Percentiles rank a stretch among this genome's conserved stretches.
phyloP scores from a whole-genome alignment of 2,329 filamentous ascomycete genomes.

The Chaetomiaceae sp. region DNA sequence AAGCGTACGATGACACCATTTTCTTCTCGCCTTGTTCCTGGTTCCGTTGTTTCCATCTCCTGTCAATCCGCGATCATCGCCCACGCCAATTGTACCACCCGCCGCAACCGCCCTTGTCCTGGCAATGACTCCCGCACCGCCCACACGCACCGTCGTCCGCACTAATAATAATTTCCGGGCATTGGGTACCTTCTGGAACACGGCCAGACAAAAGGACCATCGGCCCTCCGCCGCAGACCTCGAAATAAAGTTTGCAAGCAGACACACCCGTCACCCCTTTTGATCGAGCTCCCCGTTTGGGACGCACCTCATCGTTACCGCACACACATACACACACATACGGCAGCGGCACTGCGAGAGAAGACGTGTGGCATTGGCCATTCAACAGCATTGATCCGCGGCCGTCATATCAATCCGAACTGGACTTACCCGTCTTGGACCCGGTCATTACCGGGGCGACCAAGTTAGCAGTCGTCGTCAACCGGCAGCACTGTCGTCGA shows the following conservation, averaged over 20 bases:
- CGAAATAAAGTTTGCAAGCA: conserved; percentile 15
- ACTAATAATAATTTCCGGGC: conserved; percentile 27
- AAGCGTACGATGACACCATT: conserved; percentile 19
- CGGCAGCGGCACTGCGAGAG: background rate
- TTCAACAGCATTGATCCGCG: background rate
- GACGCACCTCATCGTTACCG: background rate
- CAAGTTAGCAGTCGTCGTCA: background rate
- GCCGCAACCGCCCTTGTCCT: conserved; percentile 20
- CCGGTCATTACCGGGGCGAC: too few species aligned
- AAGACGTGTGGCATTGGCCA: background rate
- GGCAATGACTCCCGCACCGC: conserved; percentile 18
- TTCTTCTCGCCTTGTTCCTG: conserved; percentile 10
- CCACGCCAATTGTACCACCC: conserved; percentile 3
- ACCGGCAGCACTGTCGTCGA: background rate
- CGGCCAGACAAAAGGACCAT: conserved; percentile 15
- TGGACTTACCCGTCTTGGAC: too few species aligned
- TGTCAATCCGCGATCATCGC: conserved; percentile 10
- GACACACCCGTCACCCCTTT: conserved; percentile 2
- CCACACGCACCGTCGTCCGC: conserved; percentile 23
- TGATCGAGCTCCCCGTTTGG: background rate
- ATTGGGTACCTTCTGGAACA: conserved; percentile 19
- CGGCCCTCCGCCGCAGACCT: conserved; percentile 9
- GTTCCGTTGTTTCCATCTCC: background rate
- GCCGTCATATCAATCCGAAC: background rate
- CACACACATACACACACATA: background rate